phyloP scores from a whole-genome alignment of 257 asterid species.

The Sherardia arvensis region DNA sequence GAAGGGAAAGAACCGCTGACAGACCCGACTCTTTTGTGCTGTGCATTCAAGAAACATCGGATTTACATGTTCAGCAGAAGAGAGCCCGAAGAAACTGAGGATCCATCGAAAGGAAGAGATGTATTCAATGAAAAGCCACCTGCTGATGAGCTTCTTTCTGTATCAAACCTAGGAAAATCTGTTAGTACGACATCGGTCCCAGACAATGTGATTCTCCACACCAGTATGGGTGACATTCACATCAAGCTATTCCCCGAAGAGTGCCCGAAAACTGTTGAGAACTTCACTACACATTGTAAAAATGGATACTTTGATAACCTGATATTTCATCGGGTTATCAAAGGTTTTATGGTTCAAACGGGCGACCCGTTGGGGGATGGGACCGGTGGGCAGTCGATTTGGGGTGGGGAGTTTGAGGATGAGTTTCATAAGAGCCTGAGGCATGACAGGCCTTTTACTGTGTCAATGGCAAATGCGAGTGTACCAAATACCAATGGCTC shows the following conservation, averaged over 20 bases:
- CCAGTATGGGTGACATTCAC: constrained; percentile 95
- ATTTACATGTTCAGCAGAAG: constrained; percentile 91
- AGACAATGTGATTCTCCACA: constrained; percentile 90
- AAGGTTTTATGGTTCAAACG: constrained; percentile 93
- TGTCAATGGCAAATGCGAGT: constrained; percentile 99
- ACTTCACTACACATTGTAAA: constrained; percentile 91
- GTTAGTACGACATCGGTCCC: constrained; percentile 85
- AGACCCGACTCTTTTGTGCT: constrained; percentile 91
- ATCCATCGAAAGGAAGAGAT: constrained; percentile 91
- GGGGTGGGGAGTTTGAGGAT: constrained; percentile 99
- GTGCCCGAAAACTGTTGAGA: constrained; percentile 95
- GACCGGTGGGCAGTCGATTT: constrained; percentile 96
- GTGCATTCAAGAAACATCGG: constrained; percentile 96
- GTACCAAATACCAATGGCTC: constrained; percentile 98
- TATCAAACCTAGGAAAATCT: constrained; percentile 79
- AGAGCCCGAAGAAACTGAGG: constrained; percentile 99
- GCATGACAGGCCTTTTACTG: constrained; percentile 92
- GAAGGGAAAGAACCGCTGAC: constrained; percentile 79
- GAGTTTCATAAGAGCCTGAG: constrained; percentile 94
- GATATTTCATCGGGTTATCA: constrained; percentile 92
- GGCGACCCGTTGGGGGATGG: constrained; percentile 99
- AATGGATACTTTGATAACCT: constrained; percentile 90
- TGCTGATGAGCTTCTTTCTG: constrained; percentile 91
- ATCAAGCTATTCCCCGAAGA: constrained; percentile 91
- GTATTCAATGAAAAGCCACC: constrained; percentile 95